phyloP scores from a whole-genome alignment of 73 alveolate species.

The Paramecium sexaurelia region DNA sequence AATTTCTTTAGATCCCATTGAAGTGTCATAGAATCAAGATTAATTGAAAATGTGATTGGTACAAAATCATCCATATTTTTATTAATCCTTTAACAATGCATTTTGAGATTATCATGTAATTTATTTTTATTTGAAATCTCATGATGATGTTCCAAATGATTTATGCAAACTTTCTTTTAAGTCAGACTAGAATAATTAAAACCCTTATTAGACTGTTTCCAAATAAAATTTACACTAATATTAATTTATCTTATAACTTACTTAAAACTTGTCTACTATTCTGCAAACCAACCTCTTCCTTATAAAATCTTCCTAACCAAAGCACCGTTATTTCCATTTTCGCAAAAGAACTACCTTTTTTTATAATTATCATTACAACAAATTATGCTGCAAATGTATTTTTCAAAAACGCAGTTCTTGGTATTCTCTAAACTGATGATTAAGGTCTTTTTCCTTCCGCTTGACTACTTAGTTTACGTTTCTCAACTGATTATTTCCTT shows the following conservation, averaged over 20 bases:
- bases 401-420: constrained; percentile 4
- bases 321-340: constrained; percentile 50
- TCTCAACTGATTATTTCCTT: neutral
- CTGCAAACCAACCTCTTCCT: constrained; percentile 53
- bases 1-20: constrained; percentile 35
- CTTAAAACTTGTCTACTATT: constrained; percentile 47
- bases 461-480: constrained; percentile 20
- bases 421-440: neutral
- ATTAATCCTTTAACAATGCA: constrained; percentile 5
- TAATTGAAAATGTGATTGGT: constrained; percentile 20
- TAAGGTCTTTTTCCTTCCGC: constrained; percentile 15
- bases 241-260: neutral
- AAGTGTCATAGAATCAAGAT: constrained; percentile 24
- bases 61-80: constrained; percentile 49
- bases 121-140: constrained; percentile 33
- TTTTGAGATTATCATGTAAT: constrained; percentile 36
- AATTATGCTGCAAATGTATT: neutral
- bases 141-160: constrained; percentile 46
- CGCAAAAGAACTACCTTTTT: constrained; percentile 34
- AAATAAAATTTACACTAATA: constrained; percentile 3
- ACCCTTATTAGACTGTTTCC: constrained; percentile 33
- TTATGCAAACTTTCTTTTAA: constrained; percentile 12
- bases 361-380: neutral
- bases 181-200: neutral
- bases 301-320: constrained; percentile 18